These are phyloP conservation scores for Ananas comosus DNA, from an alignment of 176 grass and related monocot species.

Conservation along the genomic window DNA sequence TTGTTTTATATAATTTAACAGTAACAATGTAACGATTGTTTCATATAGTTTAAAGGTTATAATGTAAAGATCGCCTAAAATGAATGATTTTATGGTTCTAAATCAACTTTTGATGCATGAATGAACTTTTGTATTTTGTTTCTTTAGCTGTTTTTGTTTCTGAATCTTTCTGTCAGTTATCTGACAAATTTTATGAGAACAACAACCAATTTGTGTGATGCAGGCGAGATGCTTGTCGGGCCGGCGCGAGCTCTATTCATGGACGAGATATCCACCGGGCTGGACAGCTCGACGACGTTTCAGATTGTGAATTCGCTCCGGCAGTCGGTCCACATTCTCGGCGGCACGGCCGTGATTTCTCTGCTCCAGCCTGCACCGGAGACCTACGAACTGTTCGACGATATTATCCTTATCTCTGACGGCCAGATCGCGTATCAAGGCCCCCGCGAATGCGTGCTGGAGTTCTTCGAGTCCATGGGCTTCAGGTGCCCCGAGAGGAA, in stretches of 20 bases:
- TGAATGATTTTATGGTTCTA: too few species aligned
- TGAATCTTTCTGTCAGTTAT: background rate
- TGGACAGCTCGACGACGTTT: conserved; percentile 83
- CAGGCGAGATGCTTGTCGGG: conserved; percentile 82
- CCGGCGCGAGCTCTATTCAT: conserved; percentile 73
- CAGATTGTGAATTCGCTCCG: conserved; percentile 66
- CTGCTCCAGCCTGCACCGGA: conserved; percentile 79
- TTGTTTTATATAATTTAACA: too few species aligned
- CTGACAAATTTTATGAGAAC: background rate
- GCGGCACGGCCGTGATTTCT: conserved; percentile 53
- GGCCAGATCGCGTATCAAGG: conserved; percentile 67
- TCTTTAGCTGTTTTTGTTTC: background rate
- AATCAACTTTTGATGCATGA: too few species aligned
- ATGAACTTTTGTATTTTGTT: background rate
- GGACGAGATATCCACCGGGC: conserved; percentile 90
- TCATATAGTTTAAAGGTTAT: too few species aligned
- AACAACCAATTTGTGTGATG: background rate
- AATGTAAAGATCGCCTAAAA: too few species aligned
- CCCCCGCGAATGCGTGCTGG: conserved; percentile 61
- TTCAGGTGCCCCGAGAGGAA: conserved; percentile 74
- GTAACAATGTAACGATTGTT: too few species aligned
- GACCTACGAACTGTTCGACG: conserved; percentile 78
- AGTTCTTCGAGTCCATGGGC: conserved; percentile 65
- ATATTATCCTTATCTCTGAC: conserved; percentile 79
- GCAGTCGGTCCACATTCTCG: conserved; percentile 52